A percentile compares a stretch with the other conserved stretches of the same genome.
phyloP scores from a whole-genome alignment of 2,329 filamentous ascomycete species.

The Sclerotinia nivalis region DNA sequence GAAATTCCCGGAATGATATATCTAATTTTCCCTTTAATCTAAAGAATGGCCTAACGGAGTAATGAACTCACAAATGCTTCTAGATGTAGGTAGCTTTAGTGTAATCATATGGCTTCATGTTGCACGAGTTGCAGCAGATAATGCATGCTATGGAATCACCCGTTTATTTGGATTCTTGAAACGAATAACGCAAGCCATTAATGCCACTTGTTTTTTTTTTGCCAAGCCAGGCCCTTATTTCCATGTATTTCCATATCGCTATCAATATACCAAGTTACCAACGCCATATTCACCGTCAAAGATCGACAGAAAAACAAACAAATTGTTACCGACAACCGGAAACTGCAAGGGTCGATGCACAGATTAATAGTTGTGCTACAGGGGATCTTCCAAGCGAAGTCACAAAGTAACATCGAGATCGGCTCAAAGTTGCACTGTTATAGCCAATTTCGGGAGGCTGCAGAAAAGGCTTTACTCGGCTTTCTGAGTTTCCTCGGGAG shows the following conservation, averaged over 20 bases:
- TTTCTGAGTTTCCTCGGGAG: conserved; percentile 30
- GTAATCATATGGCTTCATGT: neutral
- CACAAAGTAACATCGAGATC: neutral
- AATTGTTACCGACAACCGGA: conserved; percentile 9
- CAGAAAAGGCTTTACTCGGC: conserved; percentile 28
- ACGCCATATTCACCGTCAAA: conserved; percentile 13
- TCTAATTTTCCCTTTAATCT: neutral
- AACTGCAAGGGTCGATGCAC: conserved; percentile 7
- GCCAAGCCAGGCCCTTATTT: conserved; percentile 11
- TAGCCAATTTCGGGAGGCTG: conserved; percentile 31
- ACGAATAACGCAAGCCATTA: neutral
- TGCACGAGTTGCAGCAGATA: neutral
- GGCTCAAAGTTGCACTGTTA: conserved; percentile 11
- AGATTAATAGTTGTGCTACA: conserved; percentile 1
- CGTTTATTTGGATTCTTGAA: neutral
- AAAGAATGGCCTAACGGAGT: neutral
- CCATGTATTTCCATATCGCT: neutral
- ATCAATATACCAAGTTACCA: conserved; percentile 10
- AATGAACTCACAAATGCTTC: neutral
- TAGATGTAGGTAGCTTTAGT: neutral
- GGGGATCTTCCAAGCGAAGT: conserved; percentile 7
- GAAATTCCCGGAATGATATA: neutral
- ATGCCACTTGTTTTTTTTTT: neutral
- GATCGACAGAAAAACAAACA: conserved; percentile 12
- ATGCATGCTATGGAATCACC: neutral